Conservation (phyloP, 352 stramenopile genomes). For the Thalassiosira hispida region DNA sequence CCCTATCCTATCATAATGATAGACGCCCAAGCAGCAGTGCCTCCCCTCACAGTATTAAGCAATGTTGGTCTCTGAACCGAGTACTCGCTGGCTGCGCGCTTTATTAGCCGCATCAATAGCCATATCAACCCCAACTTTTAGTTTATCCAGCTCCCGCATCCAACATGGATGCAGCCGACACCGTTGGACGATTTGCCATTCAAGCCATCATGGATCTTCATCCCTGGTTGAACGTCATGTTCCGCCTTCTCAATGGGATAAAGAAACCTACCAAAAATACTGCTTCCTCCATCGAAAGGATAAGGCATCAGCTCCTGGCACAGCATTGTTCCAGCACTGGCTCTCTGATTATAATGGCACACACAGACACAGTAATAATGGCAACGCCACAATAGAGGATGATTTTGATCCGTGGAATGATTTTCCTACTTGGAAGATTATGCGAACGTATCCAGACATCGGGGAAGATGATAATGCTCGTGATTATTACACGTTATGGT, state of each 20-base stretch:
- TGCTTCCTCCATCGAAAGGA: constrained; percentile 39
- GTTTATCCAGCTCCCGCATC: not conserved
- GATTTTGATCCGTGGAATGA: constrained; percentile 46
- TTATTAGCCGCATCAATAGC: too few relatives aligned
- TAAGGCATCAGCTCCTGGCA: constrained; percentile 24
- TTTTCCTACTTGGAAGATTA: constrained; percentile 38
- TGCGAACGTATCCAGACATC: constrained; percentile 44
- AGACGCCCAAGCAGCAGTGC: too few relatives aligned
- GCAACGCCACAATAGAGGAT: not conserved
- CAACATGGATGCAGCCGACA: too few relatives aligned
- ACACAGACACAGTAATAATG: not conserved
- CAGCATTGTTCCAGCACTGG: constrained; percentile 49
- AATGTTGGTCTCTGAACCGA: too few relatives aligned
- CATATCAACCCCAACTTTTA: too few relatives aligned
- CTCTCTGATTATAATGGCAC: constrained; percentile 18
- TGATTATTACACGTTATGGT: constrained; percentile 53
- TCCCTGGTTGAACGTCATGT: not conserved
- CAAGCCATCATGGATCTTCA: constrained; percentile 3
- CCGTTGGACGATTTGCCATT: constrained; percentile 36
- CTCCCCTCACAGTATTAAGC: too few relatives aligned
- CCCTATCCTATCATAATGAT: too few relatives aligned
- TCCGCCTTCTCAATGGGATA: constrained; percentile 35
- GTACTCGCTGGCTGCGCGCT: too few relatives aligned
- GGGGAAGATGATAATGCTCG: constrained; percentile 25
- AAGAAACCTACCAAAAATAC: constrained; percentile 17